Conservation (phyloP, 768 basidiomycete species). For the Strobilomyces echinocephalus region DNA sequence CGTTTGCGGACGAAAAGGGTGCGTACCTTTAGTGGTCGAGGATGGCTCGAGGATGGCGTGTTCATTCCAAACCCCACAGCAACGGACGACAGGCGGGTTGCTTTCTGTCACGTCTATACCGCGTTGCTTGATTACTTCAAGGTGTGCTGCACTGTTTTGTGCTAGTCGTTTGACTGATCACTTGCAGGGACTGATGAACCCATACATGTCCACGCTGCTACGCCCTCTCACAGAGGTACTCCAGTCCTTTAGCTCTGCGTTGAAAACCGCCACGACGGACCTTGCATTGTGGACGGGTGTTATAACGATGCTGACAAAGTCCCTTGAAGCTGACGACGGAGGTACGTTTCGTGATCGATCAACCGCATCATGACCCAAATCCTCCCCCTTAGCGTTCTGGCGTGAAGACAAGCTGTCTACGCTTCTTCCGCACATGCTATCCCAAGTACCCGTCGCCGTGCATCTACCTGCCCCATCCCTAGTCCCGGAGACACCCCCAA, state of each 20-base stretch:
- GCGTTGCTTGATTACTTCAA: conserved; percentile 84
- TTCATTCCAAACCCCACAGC: conserved; percentile 2
- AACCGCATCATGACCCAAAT: neutral
- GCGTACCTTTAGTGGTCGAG: conserved; percentile 11
- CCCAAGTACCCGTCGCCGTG: conserved; percentile 58
- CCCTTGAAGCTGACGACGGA: conserved; percentile 74
- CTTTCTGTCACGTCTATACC: conserved; percentile 71
- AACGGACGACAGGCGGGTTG: conserved; percentile 50
- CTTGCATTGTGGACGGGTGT: conserved; percentile 58
- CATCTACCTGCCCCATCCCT: conserved; percentile 17
- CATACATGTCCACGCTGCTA: conserved; percentile 80
- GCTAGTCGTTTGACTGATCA: neutral
- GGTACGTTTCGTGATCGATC: conserved; percentile 40
- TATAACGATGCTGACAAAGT: conserved; percentile 59
- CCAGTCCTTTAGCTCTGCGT: conserved; percentile 39
- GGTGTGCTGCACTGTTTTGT: conserved; percentile 36
- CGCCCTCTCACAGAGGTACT: conserved; percentile 63
- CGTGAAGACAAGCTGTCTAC: conserved; percentile 72
- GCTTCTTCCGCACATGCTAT: conserved; percentile 53
- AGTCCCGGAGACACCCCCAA: neutral
- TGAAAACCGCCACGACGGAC: conserved; percentile 25
- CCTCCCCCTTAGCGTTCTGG: conserved; percentile 70
- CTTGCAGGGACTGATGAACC: conserved; percentile 74
- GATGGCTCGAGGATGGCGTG: neutral
- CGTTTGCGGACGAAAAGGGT: conserved; percentile 60